These are phyloP conservation scores for Lathyrus oleraceus DNA, from an alignment of 306 rosid species.

Conservation along the genomic window DNA sequence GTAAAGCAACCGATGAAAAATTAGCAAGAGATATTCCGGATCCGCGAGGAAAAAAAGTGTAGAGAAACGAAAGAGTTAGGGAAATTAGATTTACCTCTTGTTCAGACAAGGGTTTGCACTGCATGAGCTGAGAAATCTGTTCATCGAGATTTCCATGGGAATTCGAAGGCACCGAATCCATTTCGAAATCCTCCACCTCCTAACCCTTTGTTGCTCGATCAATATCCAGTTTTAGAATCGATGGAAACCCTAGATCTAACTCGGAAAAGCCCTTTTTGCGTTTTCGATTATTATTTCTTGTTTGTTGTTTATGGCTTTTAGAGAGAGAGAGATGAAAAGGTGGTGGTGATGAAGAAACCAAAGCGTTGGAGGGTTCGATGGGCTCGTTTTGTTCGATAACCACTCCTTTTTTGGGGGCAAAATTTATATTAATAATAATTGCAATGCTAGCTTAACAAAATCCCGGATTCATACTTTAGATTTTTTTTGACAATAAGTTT, in stretches of 20 bases:
- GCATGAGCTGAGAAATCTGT: constrained; percentile 97
- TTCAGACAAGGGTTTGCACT: constrained; percentile 97
- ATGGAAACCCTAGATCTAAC: constrained; percentile 58
- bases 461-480: background rate
- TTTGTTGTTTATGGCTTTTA: constrained; percentile 32
- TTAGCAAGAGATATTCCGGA: constrained; percentile 37
- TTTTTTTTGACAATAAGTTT: background rate
- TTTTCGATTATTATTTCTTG: background rate
- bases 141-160: constrained; percentile 87
- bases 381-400: constrained; percentile 43
- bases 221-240: constrained; percentile 37
- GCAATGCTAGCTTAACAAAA: background rate
- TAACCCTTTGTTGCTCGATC: constrained; percentile 36
- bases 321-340: constrained; percentile 24
- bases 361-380: constrained; percentile 37
- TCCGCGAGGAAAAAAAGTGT: constrained; percentile 30
- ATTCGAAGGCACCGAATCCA: constrained; percentile 85
- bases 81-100: constrained; percentile 59
- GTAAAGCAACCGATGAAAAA: background rate
- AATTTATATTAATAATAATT: constrained; percentile 22
- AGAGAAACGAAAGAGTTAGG: background rate
- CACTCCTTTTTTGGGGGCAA: constrained; percentile 47
- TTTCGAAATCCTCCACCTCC: constrained; percentile 36
- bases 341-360: constrained; percentile 54
- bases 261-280: constrained; percentile 44